Percentiles rank a stretch among this genome's conserved stretches.
These are phyloP conservation scores for Cylindricascospora bacillispora DNA, from an alignment of 1,139 yeast genomes.

Conservation along the genomic window DNA sequence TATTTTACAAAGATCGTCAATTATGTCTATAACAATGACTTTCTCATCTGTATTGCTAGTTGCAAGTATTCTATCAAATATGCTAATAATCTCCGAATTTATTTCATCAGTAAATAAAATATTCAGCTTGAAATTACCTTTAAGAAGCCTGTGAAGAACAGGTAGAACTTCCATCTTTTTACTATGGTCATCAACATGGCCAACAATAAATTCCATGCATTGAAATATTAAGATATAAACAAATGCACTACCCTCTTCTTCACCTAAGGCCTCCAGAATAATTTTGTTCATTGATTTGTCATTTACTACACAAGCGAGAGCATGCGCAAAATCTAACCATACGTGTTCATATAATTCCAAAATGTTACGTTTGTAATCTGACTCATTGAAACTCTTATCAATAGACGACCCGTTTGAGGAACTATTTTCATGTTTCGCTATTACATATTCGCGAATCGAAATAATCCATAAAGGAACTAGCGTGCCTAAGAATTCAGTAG, in stretches of 20 bases:
- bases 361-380: constrained; percentile 17
- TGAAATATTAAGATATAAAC: constrained; percentile 75
- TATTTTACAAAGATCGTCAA: constrained; percentile 34
- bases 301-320: constrained; percentile 47
- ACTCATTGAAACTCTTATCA: not conserved
- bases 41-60: constrained; percentile 46
- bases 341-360: constrained; percentile 50
- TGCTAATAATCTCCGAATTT: constrained; percentile 63
- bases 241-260: constrained; percentile 54
- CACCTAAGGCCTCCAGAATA: constrained; percentile 29
- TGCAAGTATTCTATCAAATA: constrained; percentile 60
- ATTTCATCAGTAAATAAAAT: constrained; percentile 55
- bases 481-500: constrained; percentile 45
- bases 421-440: constrained; percentile 39
- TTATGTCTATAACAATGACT: constrained; percentile 41
- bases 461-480: constrained; percentile 73
- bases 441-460: constrained; percentile 61
- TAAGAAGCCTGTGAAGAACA: constrained; percentile 47
- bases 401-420: constrained; percentile 18
- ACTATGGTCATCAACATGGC: constrained; percentile 17
- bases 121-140: constrained; percentile 44
- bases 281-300: too few species aligned
- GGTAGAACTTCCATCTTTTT: constrained; percentile 33
- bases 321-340: constrained; percentile 75
- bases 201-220: constrained; percentile 63